Evolutionary conservation across 179 eudicot species (phyloP).

Genomic region (Amaranthus tricolor): DNA sequence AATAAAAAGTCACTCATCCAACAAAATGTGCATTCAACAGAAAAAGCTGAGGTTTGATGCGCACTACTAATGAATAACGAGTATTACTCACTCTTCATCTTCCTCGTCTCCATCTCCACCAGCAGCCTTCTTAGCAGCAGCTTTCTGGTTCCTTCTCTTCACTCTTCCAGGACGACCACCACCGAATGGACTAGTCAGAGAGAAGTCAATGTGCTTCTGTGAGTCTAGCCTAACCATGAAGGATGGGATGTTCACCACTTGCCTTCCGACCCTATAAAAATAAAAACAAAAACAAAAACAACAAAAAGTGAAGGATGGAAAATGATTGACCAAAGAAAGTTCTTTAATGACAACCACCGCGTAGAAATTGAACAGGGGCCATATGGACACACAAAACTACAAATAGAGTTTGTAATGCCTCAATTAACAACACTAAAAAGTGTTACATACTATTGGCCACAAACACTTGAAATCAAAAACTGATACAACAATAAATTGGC

Average conservation of each 20-base stretch:
- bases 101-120: slow-evolving; percentile 79
- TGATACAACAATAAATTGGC: too few relatives aligned
- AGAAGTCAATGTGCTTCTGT: slow-evolving; percentile 76
- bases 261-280: slow-evolving; percentile 66
- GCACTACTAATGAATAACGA: too few relatives aligned
- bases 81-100: slow-evolving; percentile 48
- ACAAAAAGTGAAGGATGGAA: neutral
- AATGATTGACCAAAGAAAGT: too few relatives aligned
- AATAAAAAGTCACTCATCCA: neutral
- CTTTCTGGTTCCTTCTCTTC: slow-evolving; percentile 70
- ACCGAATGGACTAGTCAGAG: slow-evolving; percentile 69
- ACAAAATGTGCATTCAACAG: neutral
- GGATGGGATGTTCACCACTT: slow-evolving; percentile 67
- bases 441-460: too few relatives aligned
- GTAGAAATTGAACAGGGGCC: too few relatives aligned
- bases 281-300: too few relatives aligned
- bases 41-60: too few relatives aligned
- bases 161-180: slow-evolving; percentile 85
- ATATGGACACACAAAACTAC: too few relatives aligned
- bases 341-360: too few relatives aligned
- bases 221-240: slow-evolving; percentile 78
- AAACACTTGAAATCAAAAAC: too few relatives aligned
- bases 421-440: too few relatives aligned
- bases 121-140: slow-evolving; percentile 72
- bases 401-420: too few relatives aligned